Base-by-base conservation (phyloP, 2,329 filamentous ascomycete species). In the Claviceps sp. region DNA sequence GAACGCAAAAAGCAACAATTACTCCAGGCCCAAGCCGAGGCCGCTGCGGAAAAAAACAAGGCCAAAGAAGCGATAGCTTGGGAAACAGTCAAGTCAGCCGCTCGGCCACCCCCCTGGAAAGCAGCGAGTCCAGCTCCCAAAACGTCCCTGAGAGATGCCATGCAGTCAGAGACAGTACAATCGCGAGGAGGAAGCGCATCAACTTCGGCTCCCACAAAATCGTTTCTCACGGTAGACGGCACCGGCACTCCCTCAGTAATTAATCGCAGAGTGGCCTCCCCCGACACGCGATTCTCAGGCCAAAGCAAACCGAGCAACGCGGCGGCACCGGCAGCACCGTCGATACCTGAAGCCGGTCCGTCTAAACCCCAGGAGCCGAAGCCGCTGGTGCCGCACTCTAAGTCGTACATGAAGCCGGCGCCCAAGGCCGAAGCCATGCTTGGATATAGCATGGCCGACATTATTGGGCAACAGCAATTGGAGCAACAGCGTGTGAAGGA, bases 1-100 rank as follows among this genome's bases (percentile, higher is more conserved):
- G 90, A 96, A 65, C 82, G 89, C 22, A 97, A 95, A 70, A 87
- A 80, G 62, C 80, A 89, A 57, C 80, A 89, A 60, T 84, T 89
- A 60, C 76, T 81, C 55, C 80, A 87, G 60, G 70, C 75, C 24
- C 69, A 64, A 24, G 64, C 71, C 38, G 69, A 75, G 54, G 68
- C 66, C 36, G 66, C 70, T 7, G 67, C 69, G 6, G 61, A 62
- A 41, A 60, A 62, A n/a, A 62, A 63, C 36, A 58, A 60, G 36
- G 42, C 56, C 13, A 65, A 57, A 34, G 30, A 34, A 30, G 54
- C 55, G n/a, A 66, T 67, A 20, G 70, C 75, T 2, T 76, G 76
- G 72, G 72, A 74, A 51, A 69, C 69, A 26, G 62, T 63, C 2
- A 48, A 61, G 9, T 58, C 65, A 22, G 68, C 71, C n/a, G 63